Conservation (phyloP, 805 yeast species). For the Metschnikowia similis region DNA sequence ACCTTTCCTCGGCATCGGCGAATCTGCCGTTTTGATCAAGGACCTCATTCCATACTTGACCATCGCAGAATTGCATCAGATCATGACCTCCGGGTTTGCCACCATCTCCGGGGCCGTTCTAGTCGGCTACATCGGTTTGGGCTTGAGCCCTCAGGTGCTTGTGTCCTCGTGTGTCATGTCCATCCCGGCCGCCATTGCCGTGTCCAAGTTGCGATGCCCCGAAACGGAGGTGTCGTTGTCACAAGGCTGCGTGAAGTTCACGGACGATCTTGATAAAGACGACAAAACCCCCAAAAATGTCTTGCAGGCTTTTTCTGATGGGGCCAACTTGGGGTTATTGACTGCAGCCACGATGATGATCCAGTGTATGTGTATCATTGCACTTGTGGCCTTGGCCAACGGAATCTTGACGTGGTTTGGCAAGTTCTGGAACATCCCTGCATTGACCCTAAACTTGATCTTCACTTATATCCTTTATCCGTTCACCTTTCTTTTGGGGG, state of each 20-base stretch:
- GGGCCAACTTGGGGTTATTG: conserved; percentile 54
- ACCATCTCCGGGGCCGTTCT: conserved; percentile 63
- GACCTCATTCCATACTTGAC: conserved; percentile 57
- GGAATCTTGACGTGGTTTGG: conserved; percentile 59
- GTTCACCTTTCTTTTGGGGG: conserved; percentile 53
- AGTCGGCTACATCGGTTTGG: conserved; percentile 59
- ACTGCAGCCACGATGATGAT: conserved; percentile 56
- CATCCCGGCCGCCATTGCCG: conserved; percentile 59
- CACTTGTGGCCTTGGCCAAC: conserved; percentile 51
- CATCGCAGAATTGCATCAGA: conserved; percentile 57
- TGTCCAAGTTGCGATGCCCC: conserved; percentile 56
- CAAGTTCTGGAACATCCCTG: conserved; percentile 54
- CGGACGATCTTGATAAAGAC: conserved; percentile 35
- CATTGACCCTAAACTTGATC: conserved; percentile 51
- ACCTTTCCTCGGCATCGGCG: conserved; percentile 65
- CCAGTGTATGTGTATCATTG: conserved; percentile 59
- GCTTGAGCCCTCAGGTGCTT: conserved; percentile 58
- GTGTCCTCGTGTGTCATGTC: conserved; percentile 69
- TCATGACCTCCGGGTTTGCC: conserved; percentile 60
- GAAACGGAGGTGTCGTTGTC: conserved; percentile 55
- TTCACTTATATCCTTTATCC: conserved; percentile 58
- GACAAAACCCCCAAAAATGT: conserved; percentile 42
- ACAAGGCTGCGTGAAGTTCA: conserved; percentile 44
- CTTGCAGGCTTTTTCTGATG: conserved; percentile 54
- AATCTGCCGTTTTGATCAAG: conserved; percentile 57